These are phyloP conservation scores for Tetracentron sinense DNA, from an alignment of 164 flowering plant genomes.

Conservation along the genomic window DNA sequence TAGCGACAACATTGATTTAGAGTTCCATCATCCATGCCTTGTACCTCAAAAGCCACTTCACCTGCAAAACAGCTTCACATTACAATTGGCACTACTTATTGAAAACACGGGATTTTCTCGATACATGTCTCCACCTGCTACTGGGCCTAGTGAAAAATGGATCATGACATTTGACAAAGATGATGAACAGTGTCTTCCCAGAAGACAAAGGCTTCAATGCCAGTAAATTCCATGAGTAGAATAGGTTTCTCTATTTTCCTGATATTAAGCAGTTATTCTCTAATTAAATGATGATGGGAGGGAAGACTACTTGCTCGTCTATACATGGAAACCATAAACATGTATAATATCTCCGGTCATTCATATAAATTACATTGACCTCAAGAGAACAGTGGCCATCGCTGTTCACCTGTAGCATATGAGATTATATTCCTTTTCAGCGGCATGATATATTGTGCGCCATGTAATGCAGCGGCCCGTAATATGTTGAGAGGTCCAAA, in stretches of 20 bases:
- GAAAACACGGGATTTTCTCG: too few relatives aligned
- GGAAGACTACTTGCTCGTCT: neutral
- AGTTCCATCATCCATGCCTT: too few relatives aligned
- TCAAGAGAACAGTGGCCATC: conserved; percentile 58
- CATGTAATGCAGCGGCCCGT: conserved; percentile 81
- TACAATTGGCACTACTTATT: too few relatives aligned
- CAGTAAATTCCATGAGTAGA: neutral
- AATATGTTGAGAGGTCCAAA: conserved; percentile 74
- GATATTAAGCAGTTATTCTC: neutral
- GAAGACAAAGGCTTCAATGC: too few relatives aligned
- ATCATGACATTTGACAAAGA: too few relatives aligned
- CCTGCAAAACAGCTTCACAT: too few relatives aligned
- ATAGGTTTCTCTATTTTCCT: neutral
- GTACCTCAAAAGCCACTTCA: too few relatives aligned
- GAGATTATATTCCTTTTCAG: conserved; percentile 73
- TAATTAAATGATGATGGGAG: neutral
- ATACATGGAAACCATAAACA: too few relatives aligned
- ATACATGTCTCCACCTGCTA: too few relatives aligned
- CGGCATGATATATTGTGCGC: conserved; percentile 67
- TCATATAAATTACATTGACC: neutral
- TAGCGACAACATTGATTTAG: too few relatives aligned
- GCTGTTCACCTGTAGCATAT: conserved; percentile 79
- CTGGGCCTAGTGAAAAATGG: too few relatives aligned
- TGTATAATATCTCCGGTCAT: neutral
- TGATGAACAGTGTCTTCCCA: too few relatives aligned